Percentiles rank a stretch among this genome's conserved stretches.
Conservation (phyloP, 805 yeast species). For the Brettanomyces custersianus region DNA sequence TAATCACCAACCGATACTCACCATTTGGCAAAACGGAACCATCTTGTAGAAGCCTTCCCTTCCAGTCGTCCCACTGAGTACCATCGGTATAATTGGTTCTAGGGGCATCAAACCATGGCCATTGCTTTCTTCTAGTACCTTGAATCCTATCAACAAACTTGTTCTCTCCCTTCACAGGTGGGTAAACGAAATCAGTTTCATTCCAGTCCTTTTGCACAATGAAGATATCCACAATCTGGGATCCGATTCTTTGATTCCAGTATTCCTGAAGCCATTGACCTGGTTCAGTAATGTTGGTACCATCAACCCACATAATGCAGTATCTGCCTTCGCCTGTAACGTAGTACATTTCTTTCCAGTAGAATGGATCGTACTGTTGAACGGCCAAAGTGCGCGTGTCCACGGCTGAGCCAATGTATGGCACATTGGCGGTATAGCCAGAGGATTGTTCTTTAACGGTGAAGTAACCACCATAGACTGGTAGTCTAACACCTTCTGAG, state of each 20-base stretch:
- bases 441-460: background rate
- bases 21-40: slow-evolving; percentile 3
- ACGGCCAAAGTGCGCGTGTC: slow-evolving; percentile 2
- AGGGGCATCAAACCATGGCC: slow-evolving; percentile 3
- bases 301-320: slow-evolving; percentile 5
- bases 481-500: slow-evolving; percentile 1
- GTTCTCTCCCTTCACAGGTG: slow-evolving; percentile 4
- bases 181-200: slow-evolving; percentile 5
- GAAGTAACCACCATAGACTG: slow-evolving; percentile 7
- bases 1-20: slow-evolving; percentile 5
- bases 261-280: slow-evolving; percentile 4
- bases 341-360: slow-evolving; percentile 5
- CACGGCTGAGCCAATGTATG: slow-evolving; percentile 4
- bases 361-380: slow-evolving; percentile 3
- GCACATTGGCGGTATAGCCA: slow-evolving; percentile 1
- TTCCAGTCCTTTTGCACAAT: slow-evolving; percentile 6
- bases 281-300: slow-evolving; percentile 2
- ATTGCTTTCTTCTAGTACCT: slow-evolving; percentile 2
- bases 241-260: slow-evolving; percentile 3
- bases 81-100: slow-evolving; percentile 3
- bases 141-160: slow-evolving; percentile 3
- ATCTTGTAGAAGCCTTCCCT: slow-evolving; percentile 1
- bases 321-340: background rate
- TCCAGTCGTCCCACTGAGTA: slow-evolving; percentile 7
- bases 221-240: slow-evolving; percentile 5